Percentiles rank a stretch among this genome's conserved stretches.
Evolutionary conservation across 108 stramenopile genomes (phyloP).

Genomic region (Aurantiochytrium sp.): DNA sequence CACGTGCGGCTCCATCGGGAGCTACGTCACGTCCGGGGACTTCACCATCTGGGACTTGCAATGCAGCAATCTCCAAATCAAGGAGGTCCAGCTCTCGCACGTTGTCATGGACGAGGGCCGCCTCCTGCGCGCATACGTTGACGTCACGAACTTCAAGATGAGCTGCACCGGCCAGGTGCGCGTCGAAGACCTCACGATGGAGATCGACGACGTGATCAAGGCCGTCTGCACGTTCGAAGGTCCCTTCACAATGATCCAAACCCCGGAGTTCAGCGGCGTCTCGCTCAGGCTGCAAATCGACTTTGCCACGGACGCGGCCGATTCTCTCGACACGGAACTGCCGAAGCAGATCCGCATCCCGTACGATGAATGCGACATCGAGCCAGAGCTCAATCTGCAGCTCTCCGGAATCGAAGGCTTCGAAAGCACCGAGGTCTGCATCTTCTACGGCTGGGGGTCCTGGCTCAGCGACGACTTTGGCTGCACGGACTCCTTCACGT

Average conservation of each 20-base stretch:
- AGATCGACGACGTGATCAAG: too few relatives aligned
- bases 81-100: too few relatives aligned
- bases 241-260: neutral
- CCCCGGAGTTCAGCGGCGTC: neutral
- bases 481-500: neutral
- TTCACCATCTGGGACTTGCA: neutral
- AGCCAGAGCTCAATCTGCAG: neutral
- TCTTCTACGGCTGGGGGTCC: too few relatives aligned
- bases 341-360: neutral
- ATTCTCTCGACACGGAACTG: neutral
- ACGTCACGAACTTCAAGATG: neutral
- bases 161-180: neutral
- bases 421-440: too few relatives aligned
- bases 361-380: neutral
- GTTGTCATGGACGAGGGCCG: too few relatives aligned
- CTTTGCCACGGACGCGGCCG: neutral
- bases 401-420: neutral
- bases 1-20: neutral
- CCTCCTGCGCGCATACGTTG: too few relatives aligned
- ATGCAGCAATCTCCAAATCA: neutral
- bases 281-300: neutral
- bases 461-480: too few relatives aligned
- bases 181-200: neutral
- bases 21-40: neutral
- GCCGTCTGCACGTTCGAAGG: neutral